Evolutionary conservation across 441 rosid species (phyloP).

Genomic region (Capsella rubella): DNA sequence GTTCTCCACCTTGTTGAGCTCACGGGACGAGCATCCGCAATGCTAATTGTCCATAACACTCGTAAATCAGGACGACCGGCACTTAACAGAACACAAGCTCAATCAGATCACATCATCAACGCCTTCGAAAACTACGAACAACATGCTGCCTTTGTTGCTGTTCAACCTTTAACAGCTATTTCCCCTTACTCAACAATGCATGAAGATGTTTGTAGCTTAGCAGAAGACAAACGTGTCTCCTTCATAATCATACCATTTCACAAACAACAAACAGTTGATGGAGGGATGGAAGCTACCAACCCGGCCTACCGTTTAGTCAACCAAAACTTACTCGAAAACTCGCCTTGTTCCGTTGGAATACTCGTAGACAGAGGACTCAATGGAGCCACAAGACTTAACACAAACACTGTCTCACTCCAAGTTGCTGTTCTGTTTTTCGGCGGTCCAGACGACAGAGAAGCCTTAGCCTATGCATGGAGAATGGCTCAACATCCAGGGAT

Average conservation of each 20-base stretch:
- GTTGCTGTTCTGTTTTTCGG: constrained; percentile 80
- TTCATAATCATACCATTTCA: constrained; percentile 90
- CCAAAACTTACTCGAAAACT: constrained; percentile 72
- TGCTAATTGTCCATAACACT: constrained; percentile 92
- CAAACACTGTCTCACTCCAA: constrained; percentile 71
- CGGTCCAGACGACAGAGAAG: constrained; percentile 93
- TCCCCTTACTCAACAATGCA: constrained; percentile 98
- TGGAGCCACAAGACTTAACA: constrained; percentile 58
- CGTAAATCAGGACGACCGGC: constrained; percentile 80
- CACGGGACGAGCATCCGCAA: constrained; percentile 96
- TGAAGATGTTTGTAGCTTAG: constrained; percentile 85
- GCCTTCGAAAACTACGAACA: constrained; percentile 92
- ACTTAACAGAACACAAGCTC: constrained; percentile 88
- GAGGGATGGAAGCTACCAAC: constrained; percentile 95
- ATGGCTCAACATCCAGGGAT: constrained; percentile 79
- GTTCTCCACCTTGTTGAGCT: constrained; percentile 95
- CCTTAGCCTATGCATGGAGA: constrained; percentile 82
- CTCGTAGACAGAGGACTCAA: constrained; percentile 87
- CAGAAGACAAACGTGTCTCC: constrained; percentile 89
- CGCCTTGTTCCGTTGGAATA: constrained; percentile 93
- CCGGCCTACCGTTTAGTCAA: constrained; percentile 83
- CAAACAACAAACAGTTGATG: constrained; percentile 93
- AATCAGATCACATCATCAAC: constrained; percentile 90
- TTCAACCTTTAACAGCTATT: constrained; percentile 91
- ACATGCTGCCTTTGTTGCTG: constrained; percentile 58